A percentile compares a stretch with the other conserved stretches of the same genome.
Evolutionary conservation across 805 yeast genomes (phyloP).

Genomic region (Lachancea mirantina): DNA sequence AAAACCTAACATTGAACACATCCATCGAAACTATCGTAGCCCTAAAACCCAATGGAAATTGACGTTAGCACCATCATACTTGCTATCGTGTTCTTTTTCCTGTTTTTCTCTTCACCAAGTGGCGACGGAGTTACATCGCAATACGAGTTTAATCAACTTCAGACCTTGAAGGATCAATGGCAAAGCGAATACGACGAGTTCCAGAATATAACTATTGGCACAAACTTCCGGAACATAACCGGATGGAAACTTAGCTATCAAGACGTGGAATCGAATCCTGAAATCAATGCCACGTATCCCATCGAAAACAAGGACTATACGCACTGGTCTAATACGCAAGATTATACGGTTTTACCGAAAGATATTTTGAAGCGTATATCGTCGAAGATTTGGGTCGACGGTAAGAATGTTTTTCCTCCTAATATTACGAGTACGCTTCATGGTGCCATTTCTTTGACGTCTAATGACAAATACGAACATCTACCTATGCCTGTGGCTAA

Average conservation of each 20-base stretch:
- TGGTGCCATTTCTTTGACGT: slow-evolving; percentile 35
- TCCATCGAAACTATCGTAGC: too few species aligned
- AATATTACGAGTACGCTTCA: slow-evolving; percentile 44
- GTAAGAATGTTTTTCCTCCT: slow-evolving; percentile 28
- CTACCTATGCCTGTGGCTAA: slow-evolving; percentile 31
- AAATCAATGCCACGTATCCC: slow-evolving; percentile 49
- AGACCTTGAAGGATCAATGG: slow-evolving; percentile 33
- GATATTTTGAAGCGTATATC: slow-evolving; percentile 42
- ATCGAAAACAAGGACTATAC: slow-evolving; percentile 39
- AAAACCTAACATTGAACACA: too few species aligned
- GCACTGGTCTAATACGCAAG: slow-evolving; percentile 43
- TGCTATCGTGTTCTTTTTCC: slow-evolving; percentile 24
- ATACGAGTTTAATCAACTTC: slow-evolving; percentile 35
- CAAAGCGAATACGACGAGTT: slow-evolving; percentile 32
- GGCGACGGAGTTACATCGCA: slow-evolving; percentile 31
- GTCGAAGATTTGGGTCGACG: slow-evolving; percentile 43
- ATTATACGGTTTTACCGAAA: slow-evolving; percentile 55
- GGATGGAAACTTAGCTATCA: slow-evolving; percentile 63
- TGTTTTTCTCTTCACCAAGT: slow-evolving; percentile 29
- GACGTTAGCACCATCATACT: slow-evolving; percentile 29
- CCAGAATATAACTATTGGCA: slow-evolving; percentile 35
- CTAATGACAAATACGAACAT: slow-evolving; percentile 14
- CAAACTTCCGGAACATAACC: slow-evolving; percentile 64
- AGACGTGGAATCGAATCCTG: slow-evolving; percentile 43
- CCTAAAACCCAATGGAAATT: slow-evolving; percentile 30